Conservation (phyloP, 2,329 filamentous ascomycete genomes). For the Pseudocercospora eumusae region DNA sequence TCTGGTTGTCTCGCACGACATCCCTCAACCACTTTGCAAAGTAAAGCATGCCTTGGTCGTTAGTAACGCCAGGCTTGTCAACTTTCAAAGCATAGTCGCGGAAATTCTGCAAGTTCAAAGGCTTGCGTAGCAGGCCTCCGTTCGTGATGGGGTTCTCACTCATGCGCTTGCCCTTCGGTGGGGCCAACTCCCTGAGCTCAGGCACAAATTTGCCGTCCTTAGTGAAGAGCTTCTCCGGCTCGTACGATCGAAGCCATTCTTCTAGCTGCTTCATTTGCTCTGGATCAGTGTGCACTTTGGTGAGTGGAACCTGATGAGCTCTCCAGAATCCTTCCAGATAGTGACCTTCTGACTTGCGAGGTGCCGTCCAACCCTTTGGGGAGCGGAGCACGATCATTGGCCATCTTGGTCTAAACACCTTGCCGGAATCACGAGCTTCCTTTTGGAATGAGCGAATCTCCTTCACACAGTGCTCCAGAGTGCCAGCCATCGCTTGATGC, state of each 20-base stretch:
- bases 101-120: constrained; percentile 70
- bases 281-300: constrained; percentile 64
- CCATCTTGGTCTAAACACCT: constrained; percentile 71
- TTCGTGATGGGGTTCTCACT: constrained; percentile 76
- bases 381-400: constrained; percentile 77
- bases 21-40: constrained; percentile 69
- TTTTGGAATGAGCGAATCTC: constrained; percentile 71
- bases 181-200: constrained; percentile 65
- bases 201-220: constrained; percentile 63
- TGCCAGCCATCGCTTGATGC: constrained; percentile 80
- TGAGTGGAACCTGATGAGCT: constrained; percentile 74
- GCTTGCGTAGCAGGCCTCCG: constrained; percentile 66
- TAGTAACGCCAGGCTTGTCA: constrained; percentile 56
- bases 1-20: constrained; percentile 64
- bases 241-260: constrained; percentile 75
- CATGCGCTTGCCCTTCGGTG: constrained; percentile 68
- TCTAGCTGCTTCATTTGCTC: constrained; percentile 69
- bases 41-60: constrained; percentile 66
- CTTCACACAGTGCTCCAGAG: constrained; percentile 69
- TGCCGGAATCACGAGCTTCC: constrained; percentile 68
- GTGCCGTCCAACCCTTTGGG: constrained; percentile 79
- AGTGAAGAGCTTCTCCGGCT: constrained; percentile 70
- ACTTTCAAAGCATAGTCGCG: constrained; percentile 65
- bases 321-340: constrained; percentile 77
- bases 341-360: constrained; percentile 69